Evolutionary conservation across 768 basidiomycete genomes (phyloP), one percentile per base, ranked within the genome.

Genomic region (Leccinum broughii): DNA sequence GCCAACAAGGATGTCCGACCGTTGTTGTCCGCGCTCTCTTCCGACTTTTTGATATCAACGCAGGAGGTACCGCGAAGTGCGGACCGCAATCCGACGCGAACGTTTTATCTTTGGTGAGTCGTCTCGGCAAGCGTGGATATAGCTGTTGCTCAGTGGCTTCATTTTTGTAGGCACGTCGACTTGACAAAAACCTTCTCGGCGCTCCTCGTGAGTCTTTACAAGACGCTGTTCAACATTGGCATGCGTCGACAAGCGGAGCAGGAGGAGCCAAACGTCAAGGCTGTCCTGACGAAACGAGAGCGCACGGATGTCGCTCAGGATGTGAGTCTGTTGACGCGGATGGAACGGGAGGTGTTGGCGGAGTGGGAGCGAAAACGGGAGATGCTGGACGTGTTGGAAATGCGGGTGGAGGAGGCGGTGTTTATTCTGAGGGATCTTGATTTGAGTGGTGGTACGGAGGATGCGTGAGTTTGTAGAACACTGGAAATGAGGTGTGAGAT

Each of bases 31-130:
- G 85, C 86, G 4, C 83, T 99, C 54, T 87, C 93, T 80, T 32
- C 87, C 3, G 88, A 95, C 68, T 88, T 86, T 35, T 71, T 98
- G 56, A 87, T 98, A 66, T 93, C 91, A 69, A 89, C 90, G 11
- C 94, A 97, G 77, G 95, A 98, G 74, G 89, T 98, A 2, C 91
- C 97, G 5, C 90, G 90, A 75, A 92, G 88, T 64, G 87, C 90
- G 26, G 94, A 96, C 71, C 89, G 94, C 52, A 92, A 93, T 72
- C 92, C 94, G 4, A 84, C 88, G 0, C 83, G 94, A 26, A 95
- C 90, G 52, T 92, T 94, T 72, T 98, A 93, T 77, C 84, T 98
- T 34, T 98, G 96, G 96, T 93, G 59, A 34, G 81, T 66, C 41
- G 52, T 54, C 26, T 20, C 30, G 15, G 24, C 11, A 17, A 54